phyloP scores from a whole-genome alignment of 352 stramenopile species.

The Globisporangium acanthophoron region DNA sequence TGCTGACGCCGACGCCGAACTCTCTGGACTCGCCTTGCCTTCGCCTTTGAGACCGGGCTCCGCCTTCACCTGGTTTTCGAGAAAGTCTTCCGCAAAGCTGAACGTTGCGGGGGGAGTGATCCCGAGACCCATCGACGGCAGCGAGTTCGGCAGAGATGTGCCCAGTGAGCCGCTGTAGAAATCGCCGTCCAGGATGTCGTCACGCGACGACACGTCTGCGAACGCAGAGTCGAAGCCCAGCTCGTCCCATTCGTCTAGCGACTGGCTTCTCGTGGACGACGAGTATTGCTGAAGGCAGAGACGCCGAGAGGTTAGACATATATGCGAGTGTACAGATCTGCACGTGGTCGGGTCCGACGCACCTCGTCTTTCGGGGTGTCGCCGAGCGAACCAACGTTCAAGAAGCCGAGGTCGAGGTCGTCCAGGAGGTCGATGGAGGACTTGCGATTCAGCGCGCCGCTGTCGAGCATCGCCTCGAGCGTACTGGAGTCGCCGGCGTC shows the following conservation, averaged over 20 bases:
- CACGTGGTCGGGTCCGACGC: conserved; percentile 5
- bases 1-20: conserved; percentile 7
- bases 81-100: conserved; percentile 82
- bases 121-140: conserved; percentile 81
- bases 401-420: conserved; percentile 82
- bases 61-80: conserved; percentile 68
- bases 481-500: conserved; percentile 81
- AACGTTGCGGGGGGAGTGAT: conserved; percentile 81
- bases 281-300: conserved; percentile 31
- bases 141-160: conserved; percentile 78
- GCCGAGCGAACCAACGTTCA: conserved; percentile 81
- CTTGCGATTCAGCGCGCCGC: conserved; percentile 76
- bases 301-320: not conserved
- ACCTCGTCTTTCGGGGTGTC: conserved; percentile 83
- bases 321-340: not conserved
- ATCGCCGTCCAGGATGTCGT: conserved; percentile 73
- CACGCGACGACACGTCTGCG: conserved; percentile 55
- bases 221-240: conserved; percentile 83
- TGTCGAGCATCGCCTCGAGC: conserved; percentile 82
- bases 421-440: conserved; percentile 82
- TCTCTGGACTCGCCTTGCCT: conserved; percentile 18
- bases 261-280: conserved; percentile 56
- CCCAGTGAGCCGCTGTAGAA: conserved; percentile 82
- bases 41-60: conserved; percentile 38
- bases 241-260: conserved; percentile 83